These are phyloP conservation scores for Oehlia diaphana DNA, from an alignment of 192 early-diverging fungal species.

Conservation along the genomic window DNA sequence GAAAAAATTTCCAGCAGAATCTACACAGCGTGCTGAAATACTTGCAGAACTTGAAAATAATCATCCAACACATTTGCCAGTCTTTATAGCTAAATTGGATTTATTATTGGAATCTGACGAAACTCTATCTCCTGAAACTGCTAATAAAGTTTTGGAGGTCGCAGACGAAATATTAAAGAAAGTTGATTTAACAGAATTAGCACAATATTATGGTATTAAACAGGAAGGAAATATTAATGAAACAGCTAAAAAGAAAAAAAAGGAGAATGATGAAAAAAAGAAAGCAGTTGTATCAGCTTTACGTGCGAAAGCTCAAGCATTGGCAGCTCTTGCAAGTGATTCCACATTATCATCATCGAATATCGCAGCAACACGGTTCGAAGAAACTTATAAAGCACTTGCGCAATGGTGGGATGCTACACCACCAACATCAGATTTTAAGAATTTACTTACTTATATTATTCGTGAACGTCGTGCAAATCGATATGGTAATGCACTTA, in stretches of 20 bases:
- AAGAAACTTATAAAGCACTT: slow-evolving; percentile 57
- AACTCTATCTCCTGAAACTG: slow-evolving; percentile 45
- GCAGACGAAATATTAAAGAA: slow-evolving; percentile 60
- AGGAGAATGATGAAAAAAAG: slow-evolving; percentile 78
- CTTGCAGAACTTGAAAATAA: slow-evolving; percentile 62
- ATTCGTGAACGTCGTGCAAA: slow-evolving; percentile 56
- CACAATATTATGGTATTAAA: slow-evolving; percentile 63
- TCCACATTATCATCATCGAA: slow-evolving; percentile 23
- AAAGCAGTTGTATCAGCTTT: slow-evolving; percentile 64
- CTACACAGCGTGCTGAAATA: slow-evolving; percentile 52
- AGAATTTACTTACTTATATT: slow-evolving; percentile 57
- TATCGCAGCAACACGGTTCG: slow-evolving; percentile 45
- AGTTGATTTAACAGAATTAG: slow-evolving; percentile 63
- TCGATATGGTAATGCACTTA: slow-evolving; percentile 68
- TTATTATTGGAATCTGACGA: slow-evolving; percentile 52
- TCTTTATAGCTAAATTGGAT: slow-evolving; percentile 58
- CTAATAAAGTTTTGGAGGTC: slow-evolving; percentile 49
- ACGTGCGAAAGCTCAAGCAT: slow-evolving; percentile 53
- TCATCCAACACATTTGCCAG: slow-evolving; percentile 57
- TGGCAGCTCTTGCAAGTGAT: slow-evolving; percentile 49
- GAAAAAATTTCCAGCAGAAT: slow-evolving; percentile 71
- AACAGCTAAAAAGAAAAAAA: slow-evolving; percentile 54
- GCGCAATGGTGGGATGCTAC: slow-evolving; percentile 62
- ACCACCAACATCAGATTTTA: slow-evolving; percentile 52
- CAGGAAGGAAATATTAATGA: slow-evolving; percentile 40